Percentiles rank a stretch among this genome's conserved stretches.
phyloP scores from a whole-genome alignment of 345 rosid genomes.

The Barbarea vulgaris region DNA sequence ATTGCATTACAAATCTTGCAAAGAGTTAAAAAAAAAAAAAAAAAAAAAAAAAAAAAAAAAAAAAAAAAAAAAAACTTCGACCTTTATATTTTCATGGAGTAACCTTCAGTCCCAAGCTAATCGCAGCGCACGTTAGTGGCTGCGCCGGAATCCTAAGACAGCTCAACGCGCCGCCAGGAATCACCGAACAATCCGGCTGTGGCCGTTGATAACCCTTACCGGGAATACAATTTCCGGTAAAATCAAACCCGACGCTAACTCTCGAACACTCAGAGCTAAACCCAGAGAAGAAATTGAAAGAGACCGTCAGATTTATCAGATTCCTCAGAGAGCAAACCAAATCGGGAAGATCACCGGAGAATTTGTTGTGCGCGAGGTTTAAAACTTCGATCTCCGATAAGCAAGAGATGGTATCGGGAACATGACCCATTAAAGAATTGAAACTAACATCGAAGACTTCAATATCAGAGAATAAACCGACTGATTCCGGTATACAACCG shows the following conservation, averaged over 20 bases:
- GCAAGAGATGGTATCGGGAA: slow-evolving; percentile 75
- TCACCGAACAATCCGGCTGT: slow-evolving; percentile 67
- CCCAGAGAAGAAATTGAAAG: slow-evolving; percentile 96
- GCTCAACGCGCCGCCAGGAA: slow-evolving; percentile 68
- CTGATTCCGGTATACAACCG: slow-evolving; percentile 82
- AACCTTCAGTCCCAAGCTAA: slow-evolving; percentile 36
- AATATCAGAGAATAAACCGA: slow-evolving; percentile 66
- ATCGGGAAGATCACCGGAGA: slow-evolving; percentile 78
- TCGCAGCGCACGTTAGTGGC: slow-evolving; percentile 66
- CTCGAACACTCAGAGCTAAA: slow-evolving; percentile 70
- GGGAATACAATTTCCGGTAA: slow-evolving; percentile 77
- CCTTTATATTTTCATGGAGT: slow-evolving; percentile 24
- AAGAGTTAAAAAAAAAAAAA: not conserved
- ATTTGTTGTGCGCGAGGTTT: slow-evolving; percentile 72
- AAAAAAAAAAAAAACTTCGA: not conserved
- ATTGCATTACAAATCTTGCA: not conserved
- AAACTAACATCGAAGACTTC: slow-evolving; percentile 80
- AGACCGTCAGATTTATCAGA: slow-evolving; percentile 69
- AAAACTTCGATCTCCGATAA: slow-evolving; percentile 65
- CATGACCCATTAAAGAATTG: slow-evolving; percentile 73
- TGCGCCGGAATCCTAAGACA: slow-evolving; percentile 79
- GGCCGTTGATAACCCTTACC: slow-evolving; percentile 77
- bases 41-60: not conserved
- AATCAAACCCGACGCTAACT: slow-evolving; percentile 68
- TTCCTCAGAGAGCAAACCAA: slow-evolving; percentile 66